Conservation (phyloP, 2,329 filamentous ascomycete genomes). For the Cladosporium velox region DNA sequence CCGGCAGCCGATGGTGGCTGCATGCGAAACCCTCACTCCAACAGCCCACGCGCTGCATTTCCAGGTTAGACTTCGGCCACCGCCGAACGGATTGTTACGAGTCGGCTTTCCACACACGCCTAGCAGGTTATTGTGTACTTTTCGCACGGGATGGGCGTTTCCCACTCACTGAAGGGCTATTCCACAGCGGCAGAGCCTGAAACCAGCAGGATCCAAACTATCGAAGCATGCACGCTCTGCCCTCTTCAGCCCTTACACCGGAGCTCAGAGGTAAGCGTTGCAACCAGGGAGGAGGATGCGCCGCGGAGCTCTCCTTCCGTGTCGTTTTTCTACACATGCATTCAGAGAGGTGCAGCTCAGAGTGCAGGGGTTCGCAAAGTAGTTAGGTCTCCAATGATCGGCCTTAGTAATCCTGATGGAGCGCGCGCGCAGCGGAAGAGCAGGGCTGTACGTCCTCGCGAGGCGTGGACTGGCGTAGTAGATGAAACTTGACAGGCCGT, state of each 20-base stretch:
- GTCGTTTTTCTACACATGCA: not conserved
- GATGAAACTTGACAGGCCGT: not conserved
- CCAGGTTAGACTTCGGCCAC: not conserved
- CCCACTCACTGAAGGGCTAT: not conserved
- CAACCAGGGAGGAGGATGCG: not conserved
- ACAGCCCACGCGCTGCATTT: not conserved
- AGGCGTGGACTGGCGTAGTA: not conserved
- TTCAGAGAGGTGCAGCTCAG: not conserved
- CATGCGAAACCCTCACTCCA: not conserved
- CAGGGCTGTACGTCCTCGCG: not conserved
- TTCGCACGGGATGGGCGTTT: not conserved
- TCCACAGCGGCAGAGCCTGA: not conserved
- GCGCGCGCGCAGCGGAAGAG: not conserved
- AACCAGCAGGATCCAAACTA: not conserved
- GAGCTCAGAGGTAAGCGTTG: not conserved
- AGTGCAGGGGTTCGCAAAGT: not conserved
- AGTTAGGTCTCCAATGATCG: not conserved
- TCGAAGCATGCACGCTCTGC: not conserved
- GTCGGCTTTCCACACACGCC: not conserved
- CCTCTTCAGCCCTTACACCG: not conserved
- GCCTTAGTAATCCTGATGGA: not conserved
- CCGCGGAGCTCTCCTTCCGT: not conserved
- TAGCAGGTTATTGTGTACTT: not conserved
- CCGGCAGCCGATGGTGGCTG: not conserved
- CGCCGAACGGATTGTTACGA: not conserved